Conservation (phyloP, 495 filamentous ascomycete species). For the Penicillium turbatum region DNA sequence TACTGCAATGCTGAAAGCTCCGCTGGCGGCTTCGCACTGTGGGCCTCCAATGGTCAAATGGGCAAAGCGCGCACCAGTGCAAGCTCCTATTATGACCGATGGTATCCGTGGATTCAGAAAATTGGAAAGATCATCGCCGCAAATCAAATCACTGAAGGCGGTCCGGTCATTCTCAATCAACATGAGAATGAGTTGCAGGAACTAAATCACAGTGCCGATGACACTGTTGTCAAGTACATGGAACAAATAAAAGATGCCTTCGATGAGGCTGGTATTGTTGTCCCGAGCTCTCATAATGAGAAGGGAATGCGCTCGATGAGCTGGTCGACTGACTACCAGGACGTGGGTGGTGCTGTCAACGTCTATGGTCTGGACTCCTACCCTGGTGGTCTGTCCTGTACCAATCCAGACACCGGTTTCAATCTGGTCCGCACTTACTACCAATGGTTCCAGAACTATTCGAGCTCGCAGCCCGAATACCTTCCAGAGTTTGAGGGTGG, state of each 20-base stretch:
- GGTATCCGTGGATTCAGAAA: slow-evolving; percentile 42
- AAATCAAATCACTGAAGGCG: slow-evolving; percentile 50
- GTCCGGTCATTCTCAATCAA: slow-evolving; percentile 51
- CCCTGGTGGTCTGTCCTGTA: slow-evolving; percentile 51
- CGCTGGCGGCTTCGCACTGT: slow-evolving; percentile 48
- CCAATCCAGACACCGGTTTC: slow-evolving; percentile 46
- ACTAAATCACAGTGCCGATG: slow-evolving; percentile 29
- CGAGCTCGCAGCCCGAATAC: slow-evolving; percentile 47
- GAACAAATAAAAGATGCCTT: slow-evolving; percentile 47
- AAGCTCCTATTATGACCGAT: slow-evolving; percentile 37
- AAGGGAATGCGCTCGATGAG: slow-evolving; percentile 47
- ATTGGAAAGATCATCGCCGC: slow-evolving; percentile 45
- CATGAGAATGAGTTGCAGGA: slow-evolving; percentile 53
- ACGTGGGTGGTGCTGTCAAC: slow-evolving; percentile 53
- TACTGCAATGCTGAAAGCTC: slow-evolving; percentile 55
- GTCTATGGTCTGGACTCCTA: slow-evolving; percentile 55
- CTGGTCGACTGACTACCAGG: slow-evolving; percentile 53
- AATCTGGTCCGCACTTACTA: slow-evolving; percentile 50
- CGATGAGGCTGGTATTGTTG: slow-evolving; percentile 44
- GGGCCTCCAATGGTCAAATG: slow-evolving; percentile 49
- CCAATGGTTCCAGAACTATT: slow-evolving; percentile 54
- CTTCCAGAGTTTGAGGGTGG: slow-evolving; percentile 54
- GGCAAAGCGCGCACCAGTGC: slow-evolving; percentile 42
- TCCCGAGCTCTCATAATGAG: slow-evolving; percentile 51
- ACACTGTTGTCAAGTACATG: slow-evolving; percentile 49